Percentiles rank a stretch among this genome's conserved stretches.
phyloP scores from a whole-genome alignment of 139 green algal species.

The Eudorina sp. region DNA sequence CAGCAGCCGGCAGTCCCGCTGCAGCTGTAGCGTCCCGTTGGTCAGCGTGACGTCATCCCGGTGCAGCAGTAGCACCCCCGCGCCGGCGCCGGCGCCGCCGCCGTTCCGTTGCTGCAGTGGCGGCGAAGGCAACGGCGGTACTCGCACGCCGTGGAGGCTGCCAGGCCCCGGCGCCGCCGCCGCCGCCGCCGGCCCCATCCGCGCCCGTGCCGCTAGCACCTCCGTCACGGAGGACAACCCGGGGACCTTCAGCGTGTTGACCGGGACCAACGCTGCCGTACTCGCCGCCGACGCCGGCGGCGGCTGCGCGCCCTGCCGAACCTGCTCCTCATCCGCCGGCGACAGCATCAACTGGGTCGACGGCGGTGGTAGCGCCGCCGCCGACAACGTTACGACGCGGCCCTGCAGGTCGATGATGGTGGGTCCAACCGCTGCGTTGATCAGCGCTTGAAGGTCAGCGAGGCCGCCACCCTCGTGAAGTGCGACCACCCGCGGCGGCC shows the following conservation, averaged over 20 bases:
- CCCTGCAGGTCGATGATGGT: conserved; percentile 34
- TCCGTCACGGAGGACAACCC: neutral
- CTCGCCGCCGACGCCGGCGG: neutral
- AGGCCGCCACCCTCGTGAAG: neutral
- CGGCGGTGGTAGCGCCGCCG: neutral
- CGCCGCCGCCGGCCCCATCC: neutral
- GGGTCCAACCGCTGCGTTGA: neutral
- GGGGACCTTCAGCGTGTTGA: neutral
- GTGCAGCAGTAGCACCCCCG: neutral
- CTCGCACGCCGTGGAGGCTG: too few species aligned
- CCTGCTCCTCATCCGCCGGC: neutral
- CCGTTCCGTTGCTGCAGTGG: neutral
- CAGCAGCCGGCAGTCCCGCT: conserved; percentile 13
- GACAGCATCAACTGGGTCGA: neutral
- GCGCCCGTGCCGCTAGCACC: neutral
- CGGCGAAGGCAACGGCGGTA: too few species aligned
- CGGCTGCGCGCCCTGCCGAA: neutral
- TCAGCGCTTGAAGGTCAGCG: conserved; percentile 12
- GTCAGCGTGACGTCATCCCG: conserved; percentile 15
- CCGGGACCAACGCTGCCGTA: neutral
- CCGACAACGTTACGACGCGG: neutral
- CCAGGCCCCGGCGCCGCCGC: neutral
- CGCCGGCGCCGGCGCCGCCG: neutral
- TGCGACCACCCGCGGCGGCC: conserved; percentile 7
- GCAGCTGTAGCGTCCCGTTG: conserved; percentile 37